Conservation (phyloP, 2,329 filamentous ascomycete genomes). For the Beauveria caledonica region DNA sequence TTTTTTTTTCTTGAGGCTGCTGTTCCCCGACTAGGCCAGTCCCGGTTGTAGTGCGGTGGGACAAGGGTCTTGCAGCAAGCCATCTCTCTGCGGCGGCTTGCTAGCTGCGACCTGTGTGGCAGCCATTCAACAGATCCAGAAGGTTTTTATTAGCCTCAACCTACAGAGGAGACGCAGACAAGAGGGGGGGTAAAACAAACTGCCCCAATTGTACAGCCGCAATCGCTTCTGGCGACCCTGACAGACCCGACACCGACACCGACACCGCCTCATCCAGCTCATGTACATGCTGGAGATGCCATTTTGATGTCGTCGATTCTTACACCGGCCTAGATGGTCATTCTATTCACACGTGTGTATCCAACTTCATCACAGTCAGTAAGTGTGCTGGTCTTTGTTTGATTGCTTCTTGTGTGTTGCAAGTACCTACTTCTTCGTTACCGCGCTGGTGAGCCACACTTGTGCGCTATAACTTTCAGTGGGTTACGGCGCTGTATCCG, state of each 20-base stretch:
- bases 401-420: background rate
- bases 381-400: background rate
- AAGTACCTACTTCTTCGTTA: background rate
- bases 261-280: background rate
- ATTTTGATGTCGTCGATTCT: background rate
- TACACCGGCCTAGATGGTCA: too few relatives aligned
- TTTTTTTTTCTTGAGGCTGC: background rate
- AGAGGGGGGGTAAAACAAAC: background rate
- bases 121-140: constrained; percentile 10
- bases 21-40: background rate
- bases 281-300: background rate
- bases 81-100: background rate
- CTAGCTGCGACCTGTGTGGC: background rate
- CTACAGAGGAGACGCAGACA: background rate
- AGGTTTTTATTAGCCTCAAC: constrained; percentile 9
- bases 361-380: background rate
- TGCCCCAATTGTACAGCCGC: constrained; percentile 10
- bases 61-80: background rate
- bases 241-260: constrained; percentile 1
- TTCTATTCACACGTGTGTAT: too few relatives aligned
- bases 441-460: background rate
- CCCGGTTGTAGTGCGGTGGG: background rate
- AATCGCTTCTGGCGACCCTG: constrained; percentile 1
- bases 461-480: background rate
- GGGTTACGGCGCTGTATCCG: background rate